A percentile compares a stretch with the other conserved stretches of the same genome.
These are phyloP conservation scores for Piloderma croceum DNA, from an alignment of 768 basidiomycete species.

Conservation along the genomic window DNA sequence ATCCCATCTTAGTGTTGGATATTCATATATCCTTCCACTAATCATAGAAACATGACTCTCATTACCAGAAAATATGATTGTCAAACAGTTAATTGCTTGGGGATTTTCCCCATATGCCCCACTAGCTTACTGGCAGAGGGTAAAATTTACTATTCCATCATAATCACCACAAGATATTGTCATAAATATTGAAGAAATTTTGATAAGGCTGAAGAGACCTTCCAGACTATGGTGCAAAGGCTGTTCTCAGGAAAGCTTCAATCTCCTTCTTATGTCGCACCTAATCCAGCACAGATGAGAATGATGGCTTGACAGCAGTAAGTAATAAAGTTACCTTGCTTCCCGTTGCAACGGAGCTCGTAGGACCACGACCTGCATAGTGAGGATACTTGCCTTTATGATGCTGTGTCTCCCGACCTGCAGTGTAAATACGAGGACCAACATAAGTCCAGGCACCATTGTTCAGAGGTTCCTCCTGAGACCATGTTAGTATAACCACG, in stretches of 20 bases:
- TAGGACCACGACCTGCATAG: constrained; percentile 91
- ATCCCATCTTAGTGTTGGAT: too few species aligned
- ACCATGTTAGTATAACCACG: constrained; percentile 5
- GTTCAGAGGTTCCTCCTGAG: constrained; percentile 89
- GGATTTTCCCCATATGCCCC: too few species aligned
- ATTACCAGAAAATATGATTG: neutral
- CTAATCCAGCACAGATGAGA: constrained; percentile 33
- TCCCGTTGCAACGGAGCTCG: constrained; percentile 87
- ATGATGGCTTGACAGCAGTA: constrained; percentile 9
- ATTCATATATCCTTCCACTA: too few species aligned
- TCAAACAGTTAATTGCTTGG: too few species aligned
- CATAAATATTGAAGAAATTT: too few species aligned
- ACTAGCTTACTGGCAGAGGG: too few species aligned
- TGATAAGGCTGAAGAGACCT: too few species aligned
- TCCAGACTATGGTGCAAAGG: too few species aligned
- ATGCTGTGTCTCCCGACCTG: constrained; percentile 83
- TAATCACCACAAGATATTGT: too few species aligned
- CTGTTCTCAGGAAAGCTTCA: constrained; percentile 59
- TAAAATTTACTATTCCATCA: too few species aligned
- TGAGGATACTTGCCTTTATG: constrained; percentile 87
- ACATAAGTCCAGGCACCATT: constrained; percentile 97
- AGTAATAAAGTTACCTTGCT: constrained; percentile 57
- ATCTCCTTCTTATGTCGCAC: constrained; percentile 88
- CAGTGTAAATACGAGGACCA: constrained; percentile 88
- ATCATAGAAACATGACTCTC: too few species aligned